Evolutionary conservation across 495 filamentous ascomycete species (phyloP).

Genomic region (Lophium mytilinum): DNA sequence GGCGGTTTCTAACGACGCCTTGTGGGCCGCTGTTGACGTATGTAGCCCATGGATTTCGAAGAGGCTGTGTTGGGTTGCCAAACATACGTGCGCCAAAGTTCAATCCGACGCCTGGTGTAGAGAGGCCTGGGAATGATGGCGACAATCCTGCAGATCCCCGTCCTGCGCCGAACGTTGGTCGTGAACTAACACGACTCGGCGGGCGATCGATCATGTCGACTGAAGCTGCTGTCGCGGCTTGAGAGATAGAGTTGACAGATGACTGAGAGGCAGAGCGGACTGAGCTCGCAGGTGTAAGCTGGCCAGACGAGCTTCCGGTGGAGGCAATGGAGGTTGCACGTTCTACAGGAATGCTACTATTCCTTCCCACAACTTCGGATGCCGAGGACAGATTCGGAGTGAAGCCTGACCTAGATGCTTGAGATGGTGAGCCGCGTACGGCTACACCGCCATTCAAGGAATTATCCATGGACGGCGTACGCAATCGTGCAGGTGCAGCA

Average conservation of each 20-base stretch:
- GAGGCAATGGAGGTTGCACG: slow-evolving; percentile 12
- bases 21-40: slow-evolving; percentile 11
- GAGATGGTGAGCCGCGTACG: slow-evolving; percentile 8
- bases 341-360: not conserved
- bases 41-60: slow-evolving; percentile 21
- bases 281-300: slow-evolving; percentile 8
- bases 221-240: slow-evolving; percentile 6
- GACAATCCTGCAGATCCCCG: slow-evolving; percentile 12
- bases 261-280: slow-evolving; percentile 1
- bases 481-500: slow-evolving; percentile 10
- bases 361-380: not conserved
- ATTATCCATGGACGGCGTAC: slow-evolving; percentile 18
- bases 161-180: slow-evolving; percentile 20
- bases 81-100: slow-evolving; percentile 20
- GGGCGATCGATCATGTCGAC: slow-evolving; percentile 25
- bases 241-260: slow-evolving; percentile 9
- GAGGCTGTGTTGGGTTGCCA: slow-evolving; percentile 1
- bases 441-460: slow-evolving; percentile 7
- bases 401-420: not conserved
- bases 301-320: slow-evolving; percentile 4
- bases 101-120: slow-evolving; percentile 13
- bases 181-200: slow-evolving; percentile 14
- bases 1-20: slow-evolving; percentile 15
- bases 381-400: not conserved
- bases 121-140: slow-evolving; percentile 13